Base-by-base conservation (phyloP, 805 yeast species). In the Wickerhamiella sorbophila region DNA sequence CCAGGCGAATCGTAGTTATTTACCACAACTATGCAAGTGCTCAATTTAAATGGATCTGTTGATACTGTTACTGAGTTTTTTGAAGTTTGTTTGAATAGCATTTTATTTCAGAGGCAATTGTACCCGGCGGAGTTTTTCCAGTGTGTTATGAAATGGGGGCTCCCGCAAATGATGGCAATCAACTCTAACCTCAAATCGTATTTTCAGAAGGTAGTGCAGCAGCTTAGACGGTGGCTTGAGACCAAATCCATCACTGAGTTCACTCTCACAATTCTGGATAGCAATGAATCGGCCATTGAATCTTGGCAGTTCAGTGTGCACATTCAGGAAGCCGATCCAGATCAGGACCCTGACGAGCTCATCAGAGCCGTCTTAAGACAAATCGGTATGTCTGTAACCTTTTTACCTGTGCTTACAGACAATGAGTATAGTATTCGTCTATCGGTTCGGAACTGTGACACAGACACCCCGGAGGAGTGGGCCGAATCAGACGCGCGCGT, bases 71-170 rank as follows among this genome's bases (percentile, higher is more conserved):
- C 37, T 4, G 5, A n/a, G 10, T 34, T 34, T 17, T 34, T 34
- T 18, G 20, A 20, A 5, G 26, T 34, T 8, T 34, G 88, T 41
- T 77, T 87, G 41, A 79, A 84, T 55, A 74, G 78, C 38, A 82
- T 87, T 20, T 69, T 88, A 4, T 87, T 79, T 57, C 96, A 88
- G 58, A 64, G 97, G 40, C 94, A 94, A 0, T 77, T 87, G 16
- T 87, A 87, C 52, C 94, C 95, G 0, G 69, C 82, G 3, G 93
- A 82, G 47, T 94, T 85, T 56, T 87, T 88, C 60, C 70, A 70
- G 40, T 67, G 77, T 1, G 85, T 83, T 2, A 70, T 73, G 51
- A 85, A 84, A 55, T 88, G 84, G 59, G 95, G 83, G 17, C 60
- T 87, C 42, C 79, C 77, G 43, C 61, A 87, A 60, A 64, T 87